A percentile compares a stretch with the other conserved stretches of the same genome.
Conservation (phyloP, 2,329 filamentous ascomycete genomes). For the Alternaria rosae region DNA sequence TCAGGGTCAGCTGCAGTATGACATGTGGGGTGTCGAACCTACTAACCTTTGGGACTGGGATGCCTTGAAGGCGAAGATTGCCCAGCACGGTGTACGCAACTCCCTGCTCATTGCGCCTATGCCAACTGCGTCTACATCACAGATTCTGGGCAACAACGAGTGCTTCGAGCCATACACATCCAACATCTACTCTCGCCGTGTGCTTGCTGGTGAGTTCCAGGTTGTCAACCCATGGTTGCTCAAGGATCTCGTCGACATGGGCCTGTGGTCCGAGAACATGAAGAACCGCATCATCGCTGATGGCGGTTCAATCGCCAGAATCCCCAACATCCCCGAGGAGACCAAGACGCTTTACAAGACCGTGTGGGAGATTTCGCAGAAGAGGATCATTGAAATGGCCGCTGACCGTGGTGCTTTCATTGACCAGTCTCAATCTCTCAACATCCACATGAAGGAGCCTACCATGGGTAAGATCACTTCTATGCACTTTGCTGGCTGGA, state of each 20-base stretch:
- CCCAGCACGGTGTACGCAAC: constrained; percentile 93
- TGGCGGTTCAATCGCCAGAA: constrained; percentile 93
- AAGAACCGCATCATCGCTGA: constrained; percentile 99
- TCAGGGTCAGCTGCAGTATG: constrained; percentile 94
- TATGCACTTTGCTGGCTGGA: constrained; percentile 99
- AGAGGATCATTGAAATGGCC: constrained; percentile 95
- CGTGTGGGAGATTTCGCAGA: constrained; percentile 98
- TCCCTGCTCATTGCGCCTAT: constrained; percentile 94
- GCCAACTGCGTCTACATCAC: constrained; percentile 96
- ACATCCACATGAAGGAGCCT: constrained; percentile 99
- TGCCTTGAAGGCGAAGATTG: constrained; percentile 85
- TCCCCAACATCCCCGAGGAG: constrained; percentile 94
- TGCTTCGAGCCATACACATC: constrained; percentile 99
- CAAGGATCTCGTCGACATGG: constrained; percentile 97
- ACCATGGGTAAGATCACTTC: constrained; percentile 99
- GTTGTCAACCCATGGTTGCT: constrained; percentile 99
- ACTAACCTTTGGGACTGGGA: constrained; percentile 98
- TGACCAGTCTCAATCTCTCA: constrained; percentile 97
- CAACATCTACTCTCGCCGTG: constrained; percentile 99
- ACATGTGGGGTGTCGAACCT: constrained; percentile 97
- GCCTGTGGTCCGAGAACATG: constrained; percentile 99
- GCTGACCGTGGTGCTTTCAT: constrained; percentile 98
- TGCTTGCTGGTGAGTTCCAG: constrained; percentile 98
- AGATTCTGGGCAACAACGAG: constrained; percentile 99
- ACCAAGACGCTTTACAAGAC: constrained; percentile 99